A percentile compares a stretch with the other conserved stretches of the same genome.
These are phyloP conservation scores for Geum urbanum DNA, from an alignment of 306 rosid genomes.

Conservation along the genomic window DNA sequence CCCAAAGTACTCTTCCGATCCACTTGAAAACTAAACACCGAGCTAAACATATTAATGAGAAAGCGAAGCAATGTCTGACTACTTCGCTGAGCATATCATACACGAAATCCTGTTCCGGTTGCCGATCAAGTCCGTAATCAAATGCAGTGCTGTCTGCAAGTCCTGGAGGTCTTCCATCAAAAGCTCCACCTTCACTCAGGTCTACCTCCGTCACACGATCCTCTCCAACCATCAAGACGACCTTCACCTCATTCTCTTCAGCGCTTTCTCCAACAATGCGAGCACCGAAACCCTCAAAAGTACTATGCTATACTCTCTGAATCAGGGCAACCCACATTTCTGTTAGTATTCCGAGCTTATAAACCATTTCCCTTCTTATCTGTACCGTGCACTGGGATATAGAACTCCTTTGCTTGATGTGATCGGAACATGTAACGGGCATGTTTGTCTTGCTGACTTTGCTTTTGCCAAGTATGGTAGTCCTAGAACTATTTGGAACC, in stretches of 20 bases:
- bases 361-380: not conserved
- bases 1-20: too few species aligned
- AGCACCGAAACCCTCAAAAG: too few species aligned
- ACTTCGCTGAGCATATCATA: not conserved
- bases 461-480: too few species aligned
- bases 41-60: too few species aligned
- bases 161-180: not conserved
- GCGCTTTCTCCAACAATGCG: not conserved
- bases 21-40: too few species aligned
- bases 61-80: not conserved
- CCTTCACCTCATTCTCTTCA: not conserved
- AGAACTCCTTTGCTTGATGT: not conserved
- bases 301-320: not conserved
- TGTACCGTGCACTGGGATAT: too few species aligned
- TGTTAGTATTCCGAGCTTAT: not conserved
- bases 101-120: not conserved
- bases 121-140: not conserved
- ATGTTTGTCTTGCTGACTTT: not conserved
- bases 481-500: not conserved
- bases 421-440: not conserved
- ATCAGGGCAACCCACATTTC: not conserved
- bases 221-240: not conserved
- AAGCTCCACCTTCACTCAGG: not conserved
- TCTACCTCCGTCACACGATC: not conserved
- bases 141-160: not conserved